Conservation (phyloP, 352 stramenopile genomes). For the Globisporangium alternatum region DNA sequence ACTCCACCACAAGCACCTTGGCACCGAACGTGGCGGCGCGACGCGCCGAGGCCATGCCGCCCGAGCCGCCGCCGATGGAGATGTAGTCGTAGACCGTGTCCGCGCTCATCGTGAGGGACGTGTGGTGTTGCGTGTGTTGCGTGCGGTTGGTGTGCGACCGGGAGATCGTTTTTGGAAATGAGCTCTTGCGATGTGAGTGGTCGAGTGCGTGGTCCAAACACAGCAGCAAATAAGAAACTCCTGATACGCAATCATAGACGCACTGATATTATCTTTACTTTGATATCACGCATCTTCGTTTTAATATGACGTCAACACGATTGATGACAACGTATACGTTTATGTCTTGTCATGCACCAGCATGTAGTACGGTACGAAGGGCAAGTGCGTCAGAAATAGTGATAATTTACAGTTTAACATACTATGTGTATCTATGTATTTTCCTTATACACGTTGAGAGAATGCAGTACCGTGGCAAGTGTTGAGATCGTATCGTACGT, state of each 20-base stretch:
- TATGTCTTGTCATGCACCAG: no score
- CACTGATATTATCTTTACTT: no score
- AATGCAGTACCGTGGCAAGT: no score
- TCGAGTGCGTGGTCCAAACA: neutral
- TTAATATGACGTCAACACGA: no score
- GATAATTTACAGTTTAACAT: neutral
- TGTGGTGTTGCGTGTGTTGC: neutral
- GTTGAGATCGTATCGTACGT: no score
- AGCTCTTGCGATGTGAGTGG: neutral
- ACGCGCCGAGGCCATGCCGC: slow-evolving; percentile 91
- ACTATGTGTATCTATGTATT: neutral
- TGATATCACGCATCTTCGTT: no score
- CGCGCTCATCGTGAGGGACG: slow-evolving; percentile 30
- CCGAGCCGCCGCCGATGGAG: slow-evolving; percentile 89
- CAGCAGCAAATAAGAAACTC: no score
- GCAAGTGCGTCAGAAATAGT: no score
- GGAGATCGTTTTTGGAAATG: slow-evolving; percentile 1
- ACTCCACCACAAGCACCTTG: slow-evolving; percentile 95
- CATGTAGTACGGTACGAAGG: no score
- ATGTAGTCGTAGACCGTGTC: slow-evolving; percentile 85
- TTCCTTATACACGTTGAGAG: neutral
- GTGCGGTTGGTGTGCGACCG: neutral
- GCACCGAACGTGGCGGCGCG: slow-evolving; percentile 91
- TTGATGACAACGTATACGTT: no score
- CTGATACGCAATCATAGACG: no score